Evolutionary conservation across 129 eudicot genomes (phyloP).

Genomic region (Pittosporum tobira): DNA sequence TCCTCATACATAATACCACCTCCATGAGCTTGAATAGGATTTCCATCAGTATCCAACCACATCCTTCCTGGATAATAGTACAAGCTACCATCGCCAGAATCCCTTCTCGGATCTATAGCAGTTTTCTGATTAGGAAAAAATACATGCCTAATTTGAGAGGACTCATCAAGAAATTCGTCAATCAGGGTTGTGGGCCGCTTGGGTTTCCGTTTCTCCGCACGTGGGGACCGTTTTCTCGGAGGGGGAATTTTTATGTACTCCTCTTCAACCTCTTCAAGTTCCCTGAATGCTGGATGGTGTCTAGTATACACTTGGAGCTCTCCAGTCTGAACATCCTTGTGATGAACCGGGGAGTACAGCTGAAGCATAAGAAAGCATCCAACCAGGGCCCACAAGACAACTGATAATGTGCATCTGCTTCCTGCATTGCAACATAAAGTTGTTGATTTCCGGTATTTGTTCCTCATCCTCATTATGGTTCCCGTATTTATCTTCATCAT

Average conservation of each 20-base stretch:
- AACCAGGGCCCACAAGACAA: constrained; percentile 49
- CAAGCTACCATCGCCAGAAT: constrained; percentile 53
- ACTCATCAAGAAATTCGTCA: constrained; percentile 89
- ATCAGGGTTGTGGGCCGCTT: constrained; percentile 51
- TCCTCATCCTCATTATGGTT: constrained; percentile 71
- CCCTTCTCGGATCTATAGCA: constrained; percentile 60
- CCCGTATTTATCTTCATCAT: constrained; percentile 57
- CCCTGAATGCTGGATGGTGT: constrained; percentile 47
- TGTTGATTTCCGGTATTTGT: constrained; percentile 85
- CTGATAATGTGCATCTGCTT: constrained; percentile 57
- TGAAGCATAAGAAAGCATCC: constrained; percentile 61
- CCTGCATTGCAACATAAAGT: constrained; percentile 82
- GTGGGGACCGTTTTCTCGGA: constrained; percentile 89
- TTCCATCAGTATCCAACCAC: constrained; percentile 95
- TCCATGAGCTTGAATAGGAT: constrained; percentile 98
- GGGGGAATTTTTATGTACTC: constrained; percentile 80
- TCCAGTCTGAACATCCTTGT: constrained; percentile 22
- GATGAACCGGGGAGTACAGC: constrained; percentile 43
- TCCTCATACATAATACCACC: constrained; percentile 88
- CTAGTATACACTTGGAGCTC: constrained; percentile 20
- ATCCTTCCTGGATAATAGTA: constrained; percentile 83
- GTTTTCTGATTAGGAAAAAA: constrained; percentile 68
- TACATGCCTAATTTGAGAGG: constrained; percentile 75
- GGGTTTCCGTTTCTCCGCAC: constrained; percentile 81
- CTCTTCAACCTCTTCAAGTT: constrained; percentile 78